Evolutionary conservation across 1,284 basidiomycete genomes (phyloP).

Genomic region (Leccinum laetum): DNA sequence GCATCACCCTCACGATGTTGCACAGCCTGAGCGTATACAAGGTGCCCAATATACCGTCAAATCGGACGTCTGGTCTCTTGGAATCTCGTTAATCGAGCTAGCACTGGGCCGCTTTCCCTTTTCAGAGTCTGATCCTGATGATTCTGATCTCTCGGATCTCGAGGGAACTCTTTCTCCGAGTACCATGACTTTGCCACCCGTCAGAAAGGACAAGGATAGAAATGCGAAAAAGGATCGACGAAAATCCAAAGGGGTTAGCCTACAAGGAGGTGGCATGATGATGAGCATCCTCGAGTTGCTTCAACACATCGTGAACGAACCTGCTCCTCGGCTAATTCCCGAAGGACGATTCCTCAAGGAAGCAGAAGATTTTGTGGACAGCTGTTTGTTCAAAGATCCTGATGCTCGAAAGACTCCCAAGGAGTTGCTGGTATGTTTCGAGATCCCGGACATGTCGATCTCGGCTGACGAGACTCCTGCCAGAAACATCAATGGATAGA

Average conservation of each 20-base stretch:
- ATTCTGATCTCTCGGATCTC: slow-evolving; percentile 68
- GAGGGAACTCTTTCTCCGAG: slow-evolving; percentile 68
- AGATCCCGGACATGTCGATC: not conserved
- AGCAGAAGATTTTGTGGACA: slow-evolving; percentile 80
- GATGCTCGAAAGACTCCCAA: slow-evolving; percentile 76
- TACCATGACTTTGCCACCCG: slow-evolving; percentile 35
- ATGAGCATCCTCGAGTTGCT: slow-evolving; percentile 97
- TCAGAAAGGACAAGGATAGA: slow-evolving; percentile 37
- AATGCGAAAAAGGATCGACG: slow-evolving; percentile 49
- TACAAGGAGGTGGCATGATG: slow-evolving; percentile 90
- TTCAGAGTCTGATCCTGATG: slow-evolving; percentile 65
- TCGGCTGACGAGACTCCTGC: slow-evolving; percentile 5
- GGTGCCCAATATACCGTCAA: slow-evolving; percentile 97
- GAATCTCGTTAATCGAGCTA: slow-evolving; percentile 94
- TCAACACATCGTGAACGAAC: slow-evolving; percentile 98
- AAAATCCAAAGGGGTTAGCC: slow-evolving; percentile 82
- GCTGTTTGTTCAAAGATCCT: slow-evolving; percentile 85
- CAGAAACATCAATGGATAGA: slow-evolving; percentile 64
- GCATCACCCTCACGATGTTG: slow-evolving; percentile 10
- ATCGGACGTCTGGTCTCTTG: slow-evolving; percentile 97
- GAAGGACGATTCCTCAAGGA: slow-evolving; percentile 69
- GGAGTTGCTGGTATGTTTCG: slow-evolving; percentile 67
- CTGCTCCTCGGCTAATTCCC: slow-evolving; percentile 78
- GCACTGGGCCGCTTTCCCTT: slow-evolving; percentile 95
- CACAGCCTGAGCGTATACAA: slow-evolving; percentile 96